phyloP scores from a whole-genome alignment of 495 filamentous ascomycete genomes.

The Glutinoglossum americanum region DNA sequence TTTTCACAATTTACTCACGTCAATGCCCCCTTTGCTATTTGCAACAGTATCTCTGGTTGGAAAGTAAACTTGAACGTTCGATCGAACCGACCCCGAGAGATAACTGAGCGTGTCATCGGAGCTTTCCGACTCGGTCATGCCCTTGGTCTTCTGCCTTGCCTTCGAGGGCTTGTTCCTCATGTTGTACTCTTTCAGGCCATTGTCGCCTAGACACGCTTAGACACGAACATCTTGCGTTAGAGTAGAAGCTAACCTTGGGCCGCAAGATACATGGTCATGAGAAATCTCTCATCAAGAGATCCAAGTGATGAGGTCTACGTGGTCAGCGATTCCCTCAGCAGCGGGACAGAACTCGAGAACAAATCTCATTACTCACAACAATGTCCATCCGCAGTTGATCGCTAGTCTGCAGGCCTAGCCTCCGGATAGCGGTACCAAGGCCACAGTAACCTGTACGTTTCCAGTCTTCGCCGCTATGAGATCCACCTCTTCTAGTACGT shows the following conservation, averaged over 20 bases:
- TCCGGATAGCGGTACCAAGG: slow-evolving; percentile 35
- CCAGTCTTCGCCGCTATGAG: slow-evolving; percentile 28
- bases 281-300: slow-evolving; percentile 40
- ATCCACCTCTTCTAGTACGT: slow-evolving; percentile 11
- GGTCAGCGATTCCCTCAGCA: slow-evolving; percentile 10
- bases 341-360: not conserved
- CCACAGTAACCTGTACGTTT: slow-evolving; percentile 47
- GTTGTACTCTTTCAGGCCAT: slow-evolving; percentile 32
- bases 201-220: slow-evolving; percentile 26
- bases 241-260: slow-evolving; percentile 32
- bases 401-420: slow-evolving; percentile 29
- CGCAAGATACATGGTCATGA: slow-evolving; percentile 53
- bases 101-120: slow-evolving; percentile 2
- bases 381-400: slow-evolving; percentile 35
- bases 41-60: slow-evolving; percentile 54
- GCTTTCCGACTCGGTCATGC: slow-evolving; percentile 2
- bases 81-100: slow-evolving; percentile 20
- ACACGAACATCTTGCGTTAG: slow-evolving; percentile 2
- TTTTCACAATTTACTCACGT: slow-evolving; percentile 7
- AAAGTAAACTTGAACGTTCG: slow-evolving; percentile 56
- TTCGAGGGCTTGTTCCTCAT: slow-evolving; percentile 16
- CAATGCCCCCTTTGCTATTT: slow-evolving; percentile 32
- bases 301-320: slow-evolving; percentile 58
- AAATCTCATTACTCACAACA: slow-evolving; percentile 18
- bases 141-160: not conserved